These are phyloP conservation scores for Pichia exigua DNA, from an alignment of 805 yeast genomes.

Conservation along the genomic window DNA sequence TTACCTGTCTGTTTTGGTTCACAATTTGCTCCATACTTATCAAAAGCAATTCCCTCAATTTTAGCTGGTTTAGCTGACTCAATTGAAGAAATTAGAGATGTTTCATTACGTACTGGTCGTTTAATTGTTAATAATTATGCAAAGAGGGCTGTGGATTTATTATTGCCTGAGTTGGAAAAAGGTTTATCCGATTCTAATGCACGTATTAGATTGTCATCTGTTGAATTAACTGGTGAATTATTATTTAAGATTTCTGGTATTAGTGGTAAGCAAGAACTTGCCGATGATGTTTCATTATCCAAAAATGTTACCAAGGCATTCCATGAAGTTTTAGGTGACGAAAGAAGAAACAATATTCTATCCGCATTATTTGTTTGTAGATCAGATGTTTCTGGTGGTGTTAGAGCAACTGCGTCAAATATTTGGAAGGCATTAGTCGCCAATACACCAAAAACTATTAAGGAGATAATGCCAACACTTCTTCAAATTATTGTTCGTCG, in stretches of 20 bases:
- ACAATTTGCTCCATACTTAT: constrained; percentile 83
- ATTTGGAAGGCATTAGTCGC: constrained; percentile 96
- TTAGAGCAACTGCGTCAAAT: constrained; percentile 82
- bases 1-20: constrained; percentile 92
- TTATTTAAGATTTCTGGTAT: constrained; percentile 92
- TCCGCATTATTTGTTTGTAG: constrained; percentile 89
- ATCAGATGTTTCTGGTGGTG: constrained; percentile 81
- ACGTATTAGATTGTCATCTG: constrained; percentile 87
- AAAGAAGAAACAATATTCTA: constrained; percentile 79
- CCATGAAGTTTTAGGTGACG: constrained; percentile 74
- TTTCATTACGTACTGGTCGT: constrained; percentile 88
- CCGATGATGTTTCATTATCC: constrained; percentile 42
- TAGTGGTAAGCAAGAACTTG: constrained; percentile 63
- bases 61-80: constrained; percentile 84
- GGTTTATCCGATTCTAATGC: constrained; percentile 79
- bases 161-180: constrained; percentile 86
- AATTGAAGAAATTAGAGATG: constrained; percentile 80
- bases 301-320: constrained; percentile 54
- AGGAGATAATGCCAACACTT: constrained; percentile 81
- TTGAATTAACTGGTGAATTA: constrained; percentile 91
- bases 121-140: constrained; percentile 88
- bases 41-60: constrained; percentile 83
- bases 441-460: constrained; percentile 90
- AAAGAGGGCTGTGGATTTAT: constrained; percentile 80
- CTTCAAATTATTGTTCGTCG: constrained; percentile 73